Percentiles rank a stretch among this genome's conserved stretches.
phyloP scores from a whole-genome alignment of 768 basidiomycete genomes.

The Mycena rosella region DNA sequence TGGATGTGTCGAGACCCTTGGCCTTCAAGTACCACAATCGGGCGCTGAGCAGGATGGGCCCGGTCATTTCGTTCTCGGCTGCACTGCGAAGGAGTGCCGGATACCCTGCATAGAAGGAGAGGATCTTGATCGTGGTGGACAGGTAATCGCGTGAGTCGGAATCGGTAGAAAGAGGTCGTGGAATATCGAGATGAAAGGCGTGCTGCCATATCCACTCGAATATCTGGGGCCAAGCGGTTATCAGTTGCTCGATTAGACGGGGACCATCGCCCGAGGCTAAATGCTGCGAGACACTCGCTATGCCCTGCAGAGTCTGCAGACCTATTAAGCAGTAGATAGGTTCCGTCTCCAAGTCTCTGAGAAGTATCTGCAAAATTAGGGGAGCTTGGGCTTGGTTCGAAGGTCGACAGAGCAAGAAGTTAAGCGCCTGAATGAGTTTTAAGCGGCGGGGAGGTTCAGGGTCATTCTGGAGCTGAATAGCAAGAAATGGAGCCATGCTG shows the following conservation, averaged over 20 bases:
- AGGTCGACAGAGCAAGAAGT: conserved; percentile 5
- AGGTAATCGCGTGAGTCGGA: neutral
- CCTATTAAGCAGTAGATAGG: neutral
- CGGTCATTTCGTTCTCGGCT: neutral
- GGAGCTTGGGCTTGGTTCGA: conserved; percentile 7
- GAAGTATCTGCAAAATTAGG: conserved; percentile 19
- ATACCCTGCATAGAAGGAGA: conserved; percentile 6
- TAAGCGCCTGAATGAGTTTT: conserved; percentile 7
- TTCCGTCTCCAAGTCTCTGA: neutral
- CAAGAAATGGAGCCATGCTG: neutral
- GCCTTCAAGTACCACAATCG: conserved; percentile 19
- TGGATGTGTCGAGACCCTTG: neutral
- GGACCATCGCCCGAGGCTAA: conserved; percentile 4
- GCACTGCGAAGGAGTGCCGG: conserved; percentile 13
- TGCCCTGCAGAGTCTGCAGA: neutral
- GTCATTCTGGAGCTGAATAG: neutral
- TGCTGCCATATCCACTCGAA: conserved; percentile 16
- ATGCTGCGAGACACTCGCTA: conserved; percentile 6
- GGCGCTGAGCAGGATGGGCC: neutral
- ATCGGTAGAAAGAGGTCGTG: neutral
- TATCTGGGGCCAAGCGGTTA: conserved; percentile 9
- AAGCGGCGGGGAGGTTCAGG: neutral
- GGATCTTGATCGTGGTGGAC: conserved; percentile 2
- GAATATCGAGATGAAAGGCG: neutral
- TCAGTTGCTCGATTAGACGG: conserved; percentile 12